These are phyloP conservation scores for Entrophospora sp. DNA, from an alignment of 192 early-diverging fungal genomes.

Conservation along the genomic window DNA sequence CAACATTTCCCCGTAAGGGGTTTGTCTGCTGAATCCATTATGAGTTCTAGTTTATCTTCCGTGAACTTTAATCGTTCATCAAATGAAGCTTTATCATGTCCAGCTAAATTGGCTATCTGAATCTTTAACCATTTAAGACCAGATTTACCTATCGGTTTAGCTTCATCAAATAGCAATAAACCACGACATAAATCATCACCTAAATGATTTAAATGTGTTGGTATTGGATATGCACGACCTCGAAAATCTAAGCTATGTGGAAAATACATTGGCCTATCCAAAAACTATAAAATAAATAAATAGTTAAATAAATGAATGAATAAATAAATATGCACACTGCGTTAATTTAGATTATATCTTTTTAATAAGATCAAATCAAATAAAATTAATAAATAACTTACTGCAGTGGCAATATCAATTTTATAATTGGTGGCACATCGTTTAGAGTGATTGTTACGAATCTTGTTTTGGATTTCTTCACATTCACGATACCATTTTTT, in stretches of 20 bases:
- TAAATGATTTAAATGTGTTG: slow-evolving; percentile 90
- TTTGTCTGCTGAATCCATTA: slow-evolving; percentile 75
- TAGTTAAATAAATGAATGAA: neutral
- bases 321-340: neutral
- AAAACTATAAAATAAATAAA: slow-evolving; percentile 45
- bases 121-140: slow-evolving; percentile 93
- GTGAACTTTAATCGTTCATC: slow-evolving; percentile 70
- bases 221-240: slow-evolving; percentile 95
- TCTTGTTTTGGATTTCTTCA: slow-evolving; percentile 47
- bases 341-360: neutral
- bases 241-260: slow-evolving; percentile 98
- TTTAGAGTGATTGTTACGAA: slow-evolving; percentile 71
- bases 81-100: slow-evolving; percentile 88
- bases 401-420: slow-evolving; percentile 86
- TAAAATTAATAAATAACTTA: slow-evolving; percentile 32
- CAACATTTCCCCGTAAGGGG: slow-evolving; percentile 70
- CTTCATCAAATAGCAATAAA: slow-evolving; percentile 74
- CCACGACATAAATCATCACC: slow-evolving; percentile 95
- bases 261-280: slow-evolving; percentile 86
- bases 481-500: slow-evolving; percentile 44
- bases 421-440: slow-evolving; percentile 93
- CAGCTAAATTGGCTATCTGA: slow-evolving; percentile 86
- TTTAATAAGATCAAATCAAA: slow-evolving; percentile 9
- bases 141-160: slow-evolving; percentile 64
- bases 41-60: slow-evolving; percentile 64